Conservation (phyloP, 2,329 filamentous ascomycete genomes). For the Leptographium radiaticola region DNA sequence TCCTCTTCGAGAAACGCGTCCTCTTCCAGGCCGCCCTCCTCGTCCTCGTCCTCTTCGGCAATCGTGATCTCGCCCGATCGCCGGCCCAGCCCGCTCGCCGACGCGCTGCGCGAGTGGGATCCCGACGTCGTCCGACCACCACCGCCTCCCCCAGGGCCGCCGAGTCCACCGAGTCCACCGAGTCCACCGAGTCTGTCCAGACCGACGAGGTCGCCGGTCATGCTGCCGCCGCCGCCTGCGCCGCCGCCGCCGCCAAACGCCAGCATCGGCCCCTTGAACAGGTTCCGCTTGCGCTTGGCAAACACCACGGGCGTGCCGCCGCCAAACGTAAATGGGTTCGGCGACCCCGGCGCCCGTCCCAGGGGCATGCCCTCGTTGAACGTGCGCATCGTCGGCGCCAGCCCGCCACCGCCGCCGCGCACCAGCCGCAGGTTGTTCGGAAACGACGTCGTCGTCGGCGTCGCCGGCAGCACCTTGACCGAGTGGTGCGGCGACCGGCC, state of each 20-base stretch:
- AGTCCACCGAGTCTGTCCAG: slow-evolving; percentile 13
- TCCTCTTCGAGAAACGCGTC: slow-evolving; percentile 23
- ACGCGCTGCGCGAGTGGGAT: slow-evolving; percentile 41
- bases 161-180: neutral
- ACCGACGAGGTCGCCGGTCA: slow-evolving; percentile 15
- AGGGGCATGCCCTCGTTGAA: slow-evolving; percentile 46
- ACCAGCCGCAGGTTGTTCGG: slow-evolving; percentile 79
- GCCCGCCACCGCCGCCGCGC: slow-evolving; percentile 29
- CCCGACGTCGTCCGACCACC: slow-evolving; percentile 19
- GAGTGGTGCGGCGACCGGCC: slow-evolving; percentile 74
- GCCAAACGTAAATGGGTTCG: slow-evolving; percentile 35
- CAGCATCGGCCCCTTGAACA: slow-evolving; percentile 70
- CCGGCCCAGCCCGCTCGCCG: slow-evolving; percentile 49
- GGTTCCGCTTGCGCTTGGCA: slow-evolving; percentile 65
- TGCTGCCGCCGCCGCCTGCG: too few relatives aligned
- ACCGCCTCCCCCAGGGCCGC: neutral
- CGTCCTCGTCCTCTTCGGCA: slow-evolving; percentile 49
- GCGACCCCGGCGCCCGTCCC: slow-evolving; percentile 30
- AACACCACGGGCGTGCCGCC: slow-evolving; percentile 47
- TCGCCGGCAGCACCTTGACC: slow-evolving; percentile 89
- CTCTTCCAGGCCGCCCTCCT: slow-evolving; percentile 38
- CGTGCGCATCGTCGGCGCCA: slow-evolving; percentile 29
- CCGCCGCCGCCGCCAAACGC: slow-evolving; percentile 30
- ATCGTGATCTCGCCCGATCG: slow-evolving; percentile 65
- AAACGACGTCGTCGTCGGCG: slow-evolving; percentile 62